Base-by-base conservation (phyloP, 2,329 filamentous ascomycete genomes). In the Diaporthe caulivora region DNA sequence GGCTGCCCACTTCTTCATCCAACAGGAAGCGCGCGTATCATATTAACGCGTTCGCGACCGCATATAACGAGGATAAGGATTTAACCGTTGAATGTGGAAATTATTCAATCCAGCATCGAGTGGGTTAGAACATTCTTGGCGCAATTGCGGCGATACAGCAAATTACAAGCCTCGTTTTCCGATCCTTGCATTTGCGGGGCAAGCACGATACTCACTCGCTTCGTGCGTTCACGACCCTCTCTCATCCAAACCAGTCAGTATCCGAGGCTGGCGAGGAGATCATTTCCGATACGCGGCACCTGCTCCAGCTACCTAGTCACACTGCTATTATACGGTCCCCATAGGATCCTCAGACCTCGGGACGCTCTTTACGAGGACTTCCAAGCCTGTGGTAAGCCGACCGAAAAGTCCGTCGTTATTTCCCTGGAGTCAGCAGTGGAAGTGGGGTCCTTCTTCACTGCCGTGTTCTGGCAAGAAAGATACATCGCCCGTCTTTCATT, bases 161-260 rank as follows among this genome's bases (percentile, higher is more conserved):
- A 62, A 62, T 62, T 24, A 29, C 1, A 15, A 21, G 24, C 17
- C 17, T 15, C 2, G 5, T 42, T 21, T 62, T 62, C 58, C 58
- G 58, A 62, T 62, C 58, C 58, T 47, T 62, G 58, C 17, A 29
- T 21, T 62, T 62, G 58, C 58, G 58, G 58, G 58, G 58, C 21
- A 58, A n/a, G n/a, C n/a, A n/a, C n/a, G n/a, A n/a, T n/a, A n/a
- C 34, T 24, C 55, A 21, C 57, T 44, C 37, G 15, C 18, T 7
- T 29, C 2, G 13, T 18, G 1, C n/a, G 18, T 40, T 5, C n/a
- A 21, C 21, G 18, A 10, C 3, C 37, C 6, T 26, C 0, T 18
- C 3, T 29, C n/a, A 18, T 44, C 29, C n/a, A 6, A 62, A 37
- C 57, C 57, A 62, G 44, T 44, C 1, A 44, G 37, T 8, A 18